Conservation (phyloP, 1,139 yeast genomes). For the Pichia sp. region DNA sequence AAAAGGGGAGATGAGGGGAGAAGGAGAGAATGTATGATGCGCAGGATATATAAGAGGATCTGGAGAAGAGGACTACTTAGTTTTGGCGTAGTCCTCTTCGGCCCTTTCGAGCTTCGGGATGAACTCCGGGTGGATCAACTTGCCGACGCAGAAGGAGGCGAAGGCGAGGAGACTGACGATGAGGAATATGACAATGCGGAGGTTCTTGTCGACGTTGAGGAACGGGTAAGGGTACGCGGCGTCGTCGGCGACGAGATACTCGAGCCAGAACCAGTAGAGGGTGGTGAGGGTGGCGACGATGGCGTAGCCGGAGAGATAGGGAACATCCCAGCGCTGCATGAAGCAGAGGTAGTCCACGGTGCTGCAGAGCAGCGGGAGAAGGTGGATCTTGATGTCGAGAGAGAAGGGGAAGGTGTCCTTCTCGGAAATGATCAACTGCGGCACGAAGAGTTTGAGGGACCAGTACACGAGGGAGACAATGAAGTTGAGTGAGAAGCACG, state of each 20-base stretch:
- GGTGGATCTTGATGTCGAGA: constrained; percentile 55
- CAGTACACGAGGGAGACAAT: constrained; percentile 62
- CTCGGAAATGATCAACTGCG: constrained; percentile 40
- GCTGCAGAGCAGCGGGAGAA: constrained; percentile 51
- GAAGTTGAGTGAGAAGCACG: constrained; percentile 53
- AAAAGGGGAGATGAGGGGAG: too few relatives aligned
- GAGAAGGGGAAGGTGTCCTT: constrained; percentile 38
- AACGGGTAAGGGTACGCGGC: constrained; percentile 60
- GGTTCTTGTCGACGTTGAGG: constrained; percentile 45
- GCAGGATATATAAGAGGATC: too few relatives aligned
- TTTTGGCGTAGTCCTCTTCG: constrained; percentile 5
- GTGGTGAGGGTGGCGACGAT: constrained; percentile 39
- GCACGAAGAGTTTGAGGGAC: constrained; percentile 54
- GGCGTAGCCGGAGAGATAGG: constrained; percentile 38
- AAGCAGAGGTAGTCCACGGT: constrained; percentile 51
- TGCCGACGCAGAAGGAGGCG: constrained; percentile 23
- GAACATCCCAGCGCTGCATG: constrained; percentile 46
- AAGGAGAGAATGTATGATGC: too few relatives aligned
- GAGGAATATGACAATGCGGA: constrained; percentile 45
- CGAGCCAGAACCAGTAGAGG: constrained; percentile 52
- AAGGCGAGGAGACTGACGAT: constrained; percentile 46
- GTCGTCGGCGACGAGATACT: constrained; percentile 46
- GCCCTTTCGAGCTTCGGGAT: constrained; percentile 11
- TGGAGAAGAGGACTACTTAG: not conserved
- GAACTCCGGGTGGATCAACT: constrained; percentile 20